Conservation (phyloP, 495 filamentous ascomycete genomes). For the Neurospora terricola region DNA sequence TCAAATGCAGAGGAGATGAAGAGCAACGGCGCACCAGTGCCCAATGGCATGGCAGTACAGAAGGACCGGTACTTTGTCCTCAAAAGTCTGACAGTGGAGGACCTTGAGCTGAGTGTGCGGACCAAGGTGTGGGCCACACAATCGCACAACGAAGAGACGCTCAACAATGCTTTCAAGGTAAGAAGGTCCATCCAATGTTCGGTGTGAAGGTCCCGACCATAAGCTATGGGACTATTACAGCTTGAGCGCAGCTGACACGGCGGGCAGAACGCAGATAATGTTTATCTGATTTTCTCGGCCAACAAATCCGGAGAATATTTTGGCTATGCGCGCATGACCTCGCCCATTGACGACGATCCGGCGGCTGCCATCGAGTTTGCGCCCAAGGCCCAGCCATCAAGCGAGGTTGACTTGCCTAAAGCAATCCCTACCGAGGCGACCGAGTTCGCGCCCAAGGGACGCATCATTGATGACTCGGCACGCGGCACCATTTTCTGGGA, state of each 20-base stretch:
- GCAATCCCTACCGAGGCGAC: slow-evolving; percentile 73
- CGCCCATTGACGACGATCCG: slow-evolving; percentile 69
- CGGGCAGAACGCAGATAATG: slow-evolving; percentile 64
- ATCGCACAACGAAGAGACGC: slow-evolving; percentile 72
- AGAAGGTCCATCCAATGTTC: slow-evolving; percentile 16
- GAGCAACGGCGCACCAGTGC: slow-evolving; percentile 2
- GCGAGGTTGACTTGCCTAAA: slow-evolving; percentile 55
- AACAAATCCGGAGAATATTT: slow-evolving; percentile 99
- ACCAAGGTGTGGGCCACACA: slow-evolving; percentile 93
- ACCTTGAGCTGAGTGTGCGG: slow-evolving; percentile 80
- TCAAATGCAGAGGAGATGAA: slow-evolving; percentile 13
- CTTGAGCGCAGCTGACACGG: not conserved
- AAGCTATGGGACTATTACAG: slow-evolving; percentile 7
- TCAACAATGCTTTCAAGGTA: slow-evolving; percentile 84
- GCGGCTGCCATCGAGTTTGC: slow-evolving; percentile 56
- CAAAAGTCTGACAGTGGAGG: slow-evolving; percentile 91
- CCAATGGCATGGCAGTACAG: slow-evolving; percentile 14
- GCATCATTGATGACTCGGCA: slow-evolving; percentile 87
- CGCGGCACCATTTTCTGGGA: slow-evolving; percentile 98
- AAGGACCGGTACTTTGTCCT: slow-evolving; percentile 82
- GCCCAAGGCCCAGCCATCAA: slow-evolving; percentile 45
- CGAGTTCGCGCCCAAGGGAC: slow-evolving; percentile 68
- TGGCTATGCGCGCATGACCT: slow-evolving; percentile 88
- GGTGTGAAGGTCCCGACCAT: not conserved
- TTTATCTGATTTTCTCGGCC: slow-evolving; percentile 94